Evolutionary conservation across 805 yeast genomes (phyloP), one percentile per base, ranked within the genome.

Genomic region (Starmerella floricola): DNA sequence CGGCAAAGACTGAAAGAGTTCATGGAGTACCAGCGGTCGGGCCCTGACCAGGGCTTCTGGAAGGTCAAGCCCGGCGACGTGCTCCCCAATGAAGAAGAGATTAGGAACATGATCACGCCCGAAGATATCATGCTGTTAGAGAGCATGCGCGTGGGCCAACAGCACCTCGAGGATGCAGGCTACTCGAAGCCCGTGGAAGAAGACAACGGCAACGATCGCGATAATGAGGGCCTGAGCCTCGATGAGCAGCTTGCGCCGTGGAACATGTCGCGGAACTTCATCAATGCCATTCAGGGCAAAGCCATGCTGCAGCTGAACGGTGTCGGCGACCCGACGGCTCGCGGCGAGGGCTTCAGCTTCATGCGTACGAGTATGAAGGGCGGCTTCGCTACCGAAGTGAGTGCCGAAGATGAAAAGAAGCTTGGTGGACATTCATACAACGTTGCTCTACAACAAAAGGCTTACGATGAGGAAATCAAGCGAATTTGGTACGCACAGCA

Each of bases 301-400:
- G 93, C 96, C 0, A 91, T 91, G 96, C 69, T 91, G 33, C 95
- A 86, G 56, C 73, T 91, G 20, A 84, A 84, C 57, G 95, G 95
- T 12, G 87, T 79, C 41, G 97, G 97, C 37, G 97, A 91, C 59
- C 94, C 95, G 1, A 77, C 94, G 0, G 94, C 94, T 19, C 75
- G 82, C 49, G 91, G 94, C 2, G 81, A 84, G 50, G 94, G 88
- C 0, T 82, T 82, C 51, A 84, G 95, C 8, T 81, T 88, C 51
- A 67, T 87, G 53, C 73, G 87, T 50, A 82, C 95, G 0, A 84
- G 96, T 0, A 93, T 88, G 84, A 91, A 88, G 61, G 95, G 94
- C 55, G 94, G 95, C 1, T 88, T 88, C 61, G 63, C 65, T 27
- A 64, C 71, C 6, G 57, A 47, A 20, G 39, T 42, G 27, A 36